These are phyloP conservation scores for Moesziomyces antarcticus DNA, from an alignment of 1,284 basidiomycete species.

Conservation along the genomic window DNA sequence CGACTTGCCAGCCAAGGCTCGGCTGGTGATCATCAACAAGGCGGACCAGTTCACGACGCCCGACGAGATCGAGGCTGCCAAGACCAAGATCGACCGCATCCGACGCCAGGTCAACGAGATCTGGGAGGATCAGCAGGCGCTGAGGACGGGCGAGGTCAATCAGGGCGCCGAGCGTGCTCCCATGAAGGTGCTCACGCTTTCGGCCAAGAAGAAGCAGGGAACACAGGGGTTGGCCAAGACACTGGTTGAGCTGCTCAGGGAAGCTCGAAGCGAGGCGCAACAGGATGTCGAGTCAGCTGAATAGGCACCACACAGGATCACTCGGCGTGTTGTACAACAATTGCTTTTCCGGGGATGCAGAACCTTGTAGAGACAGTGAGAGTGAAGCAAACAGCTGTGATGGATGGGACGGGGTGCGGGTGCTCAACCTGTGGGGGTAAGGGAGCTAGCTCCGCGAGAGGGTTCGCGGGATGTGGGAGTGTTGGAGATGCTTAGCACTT, in stretches of 20 bases:
- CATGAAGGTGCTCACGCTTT: conserved; percentile 35
- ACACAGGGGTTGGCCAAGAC: conserved; percentile 35
- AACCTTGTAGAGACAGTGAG: conserved; percentile 19
- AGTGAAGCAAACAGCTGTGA: neutral
- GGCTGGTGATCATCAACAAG: conserved; percentile 88
- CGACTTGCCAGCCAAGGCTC: conserved; percentile 76
- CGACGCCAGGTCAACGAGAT: conserved; percentile 13
- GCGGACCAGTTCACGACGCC: conserved; percentile 73
- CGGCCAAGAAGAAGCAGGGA: conserved; percentile 47
- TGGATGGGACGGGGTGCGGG: neutral
- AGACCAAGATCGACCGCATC: conserved; percentile 29
- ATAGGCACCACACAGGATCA: neutral
- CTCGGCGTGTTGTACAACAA: neutral
- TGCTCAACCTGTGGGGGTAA: conserved; percentile 10
- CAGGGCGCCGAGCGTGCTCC: neutral
- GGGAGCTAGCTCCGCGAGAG: conserved; percentile 8
- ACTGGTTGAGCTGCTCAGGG: conserved; percentile 29
- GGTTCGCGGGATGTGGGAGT: too few relatives aligned
- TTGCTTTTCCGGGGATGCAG: neutral
- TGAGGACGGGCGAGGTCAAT: neutral
- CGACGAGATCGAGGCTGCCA: conserved; percentile 23
- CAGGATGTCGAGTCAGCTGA: conserved; percentile 8
- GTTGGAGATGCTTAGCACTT: conserved; percentile 10
- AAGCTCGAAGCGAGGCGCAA: neutral
- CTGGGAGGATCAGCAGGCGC: conserved; percentile 16